phyloP scores from a whole-genome alignment of 306 rosid species.

The Vigna trinervia region DNA sequence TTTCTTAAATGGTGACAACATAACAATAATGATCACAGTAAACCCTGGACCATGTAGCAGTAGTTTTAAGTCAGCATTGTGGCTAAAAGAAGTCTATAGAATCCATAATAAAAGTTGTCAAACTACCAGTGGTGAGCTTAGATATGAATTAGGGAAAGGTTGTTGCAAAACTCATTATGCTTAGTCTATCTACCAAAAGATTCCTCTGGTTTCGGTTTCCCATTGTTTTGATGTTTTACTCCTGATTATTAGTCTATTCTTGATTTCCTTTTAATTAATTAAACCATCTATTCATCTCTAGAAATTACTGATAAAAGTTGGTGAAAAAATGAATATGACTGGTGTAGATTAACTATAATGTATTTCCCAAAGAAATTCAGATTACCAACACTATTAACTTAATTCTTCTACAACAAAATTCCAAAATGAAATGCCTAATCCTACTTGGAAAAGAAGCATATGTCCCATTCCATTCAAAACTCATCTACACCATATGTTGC shows the following conservation, averaged over 20 bases:
- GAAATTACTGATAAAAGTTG: too few species aligned
- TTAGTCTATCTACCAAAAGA: constrained; percentile 41
- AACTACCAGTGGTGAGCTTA: constrained; percentile 29
- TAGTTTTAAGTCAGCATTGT: constrained; percentile 31
- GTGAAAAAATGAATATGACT: too few species aligned
- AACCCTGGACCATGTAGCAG: constrained; percentile 20
- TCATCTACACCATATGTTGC: constrained; percentile 7
- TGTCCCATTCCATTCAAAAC: constrained; percentile 24
- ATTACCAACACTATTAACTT: too few species aligned
- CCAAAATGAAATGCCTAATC: constrained; percentile 3
- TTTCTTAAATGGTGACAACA: constrained; percentile 37
- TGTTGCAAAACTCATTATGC: constrained; percentile 32
- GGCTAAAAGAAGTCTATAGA: constrained; percentile 26
- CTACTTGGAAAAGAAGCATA: constrained; percentile 11
- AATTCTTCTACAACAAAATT: background rate
- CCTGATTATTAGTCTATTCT: background rate
- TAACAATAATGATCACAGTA: constrained; percentile 5
- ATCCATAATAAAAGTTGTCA: constrained; percentile 42
- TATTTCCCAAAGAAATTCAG: too few species aligned
- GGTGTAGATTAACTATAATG: too few species aligned
- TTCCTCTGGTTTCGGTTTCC: constrained; percentile 33
- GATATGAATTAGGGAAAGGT: constrained; percentile 21
- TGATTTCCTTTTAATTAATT: constrained; percentile 23
- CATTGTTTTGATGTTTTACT: constrained; percentile 11
- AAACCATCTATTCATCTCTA: too few species aligned